Conservation (phyloP, 2,329 filamentous ascomycete species). For the Cladosporium sp. region DNA sequence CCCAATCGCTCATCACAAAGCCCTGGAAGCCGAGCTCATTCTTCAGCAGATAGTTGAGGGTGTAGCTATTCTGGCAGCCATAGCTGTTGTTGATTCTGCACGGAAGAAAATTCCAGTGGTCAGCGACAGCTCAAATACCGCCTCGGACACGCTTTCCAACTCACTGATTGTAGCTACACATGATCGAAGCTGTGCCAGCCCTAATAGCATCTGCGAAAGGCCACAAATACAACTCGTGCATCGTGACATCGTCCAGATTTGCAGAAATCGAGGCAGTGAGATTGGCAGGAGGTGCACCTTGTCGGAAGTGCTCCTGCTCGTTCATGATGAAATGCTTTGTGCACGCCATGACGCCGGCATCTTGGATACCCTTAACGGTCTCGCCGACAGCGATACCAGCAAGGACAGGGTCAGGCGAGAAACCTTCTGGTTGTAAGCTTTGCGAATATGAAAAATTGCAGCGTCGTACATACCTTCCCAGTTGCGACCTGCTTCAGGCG, state of each 20-base stretch:
- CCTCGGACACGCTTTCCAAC: constrained; percentile 34
- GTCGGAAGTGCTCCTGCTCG: constrained; percentile 39
- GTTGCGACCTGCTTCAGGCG: constrained; percentile 29
- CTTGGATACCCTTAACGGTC: constrained; percentile 32
- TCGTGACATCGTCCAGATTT: constrained; percentile 20
- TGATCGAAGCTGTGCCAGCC: constrained; percentile 61
- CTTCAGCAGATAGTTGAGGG: constrained; percentile 62
- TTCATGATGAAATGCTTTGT: constrained; percentile 33
- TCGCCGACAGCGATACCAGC: constrained; percentile 26
- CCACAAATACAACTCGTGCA: constrained; percentile 54
- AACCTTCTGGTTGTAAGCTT: constrained; percentile 4
- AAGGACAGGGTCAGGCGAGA: constrained; percentile 22
- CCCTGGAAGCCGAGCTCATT: constrained; percentile 50
- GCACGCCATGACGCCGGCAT: constrained; percentile 50
- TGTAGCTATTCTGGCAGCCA: constrained; percentile 60
- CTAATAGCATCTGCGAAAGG: constrained; percentile 66
- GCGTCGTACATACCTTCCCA: constrained; percentile 19
- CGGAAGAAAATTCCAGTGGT: constrained; percentile 55
- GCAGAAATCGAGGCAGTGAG: constrained; percentile 44
- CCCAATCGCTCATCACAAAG: constrained; percentile 48
- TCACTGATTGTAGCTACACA: constrained; percentile 72
- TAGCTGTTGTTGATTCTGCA: constrained; percentile 50
- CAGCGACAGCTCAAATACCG: constrained; percentile 38
- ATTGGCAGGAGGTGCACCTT: constrained; percentile 53
- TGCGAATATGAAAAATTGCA: no score